Evolutionary conservation across 768 basidiomycete species (phyloP), one percentile per base, ranked within the genome.

Genomic region (Pseudohyphozyma bogoriensis): DNA sequence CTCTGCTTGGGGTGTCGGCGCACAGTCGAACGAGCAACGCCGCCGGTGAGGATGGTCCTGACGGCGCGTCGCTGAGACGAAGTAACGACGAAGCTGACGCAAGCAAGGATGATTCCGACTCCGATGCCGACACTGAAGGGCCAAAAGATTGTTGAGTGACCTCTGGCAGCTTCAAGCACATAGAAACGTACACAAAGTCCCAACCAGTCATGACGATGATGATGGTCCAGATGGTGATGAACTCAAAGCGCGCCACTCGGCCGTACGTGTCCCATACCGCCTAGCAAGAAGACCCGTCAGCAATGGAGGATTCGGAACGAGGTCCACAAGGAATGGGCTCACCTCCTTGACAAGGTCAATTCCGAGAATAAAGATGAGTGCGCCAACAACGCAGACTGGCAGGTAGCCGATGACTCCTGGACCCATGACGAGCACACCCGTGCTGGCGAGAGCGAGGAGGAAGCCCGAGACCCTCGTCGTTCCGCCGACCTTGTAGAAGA

Each of bases 21-120:
- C 5, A 97, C 93, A 1, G 91, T 89, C 3, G 91, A 95, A 72
- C 89, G 83, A 0, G 86, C 85, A 0, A 84, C 81, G 53, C 87
- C 83, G 1, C 92, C 92, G 3, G 84, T 85, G 72, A 70, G 58
- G 39, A 89, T 79, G 0, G 84, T 81, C 12, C 93, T 82, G 62
- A 99, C 90, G 64, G 89, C 89, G 47, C 81, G 76, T 20, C 88
- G 74, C 68, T 85, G 86, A 0, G 91, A 95, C 60, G 87, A 93
- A 69, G 93, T 89, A 3, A 97, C 79, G n/a, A 99, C 93, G 70
- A 99, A 99, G 77, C 93, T 95, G 74, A 96, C 73, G 85, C 90
- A 95, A 69, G 89, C 89, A 58, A 90, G 83, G 57, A 93, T 77
- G 69, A 97, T 88, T 8, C 93, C 93, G 68, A 92, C 88, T 3